Evolutionary conservation across 2,329 filamentous ascomycete genomes (phyloP).

Genomic region (Mycosphaerella sp.): DNA sequence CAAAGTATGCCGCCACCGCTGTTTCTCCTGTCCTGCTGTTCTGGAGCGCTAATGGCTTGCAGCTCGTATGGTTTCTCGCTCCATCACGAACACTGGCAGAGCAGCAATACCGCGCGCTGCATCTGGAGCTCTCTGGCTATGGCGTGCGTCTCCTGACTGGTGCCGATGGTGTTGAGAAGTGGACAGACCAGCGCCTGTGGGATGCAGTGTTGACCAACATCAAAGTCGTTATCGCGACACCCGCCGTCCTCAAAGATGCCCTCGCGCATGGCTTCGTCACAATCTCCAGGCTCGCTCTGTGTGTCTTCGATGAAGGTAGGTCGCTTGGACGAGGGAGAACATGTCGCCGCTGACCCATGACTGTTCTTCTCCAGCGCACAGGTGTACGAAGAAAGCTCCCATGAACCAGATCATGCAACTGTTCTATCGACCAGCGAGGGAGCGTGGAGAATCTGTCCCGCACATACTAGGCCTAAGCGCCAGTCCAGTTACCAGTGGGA

Average conservation of each 20-base stretch:
- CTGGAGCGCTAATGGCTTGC: neutral
- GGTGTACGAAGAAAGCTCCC: conserved; percentile 59
- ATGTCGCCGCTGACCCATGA: neutral
- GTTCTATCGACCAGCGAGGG: conserved; percentile 55
- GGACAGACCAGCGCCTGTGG: conserved; percentile 65
- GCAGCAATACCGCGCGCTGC: conserved; percentile 39
- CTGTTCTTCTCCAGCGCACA: conserved; percentile 55
- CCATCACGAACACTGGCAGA: conserved; percentile 43
- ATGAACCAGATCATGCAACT: conserved; percentile 66
- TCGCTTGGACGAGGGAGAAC: neutral
- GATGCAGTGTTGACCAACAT: conserved; percentile 57
- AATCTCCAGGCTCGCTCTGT: conserved; percentile 57
- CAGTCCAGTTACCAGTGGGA: conserved; percentile 63
- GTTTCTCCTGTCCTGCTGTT: neutral
- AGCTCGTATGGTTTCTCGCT: conserved; percentile 45
- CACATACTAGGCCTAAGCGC: conserved; percentile 73
- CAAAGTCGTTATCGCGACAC: conserved; percentile 70
- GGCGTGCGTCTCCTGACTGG: conserved; percentile 61
- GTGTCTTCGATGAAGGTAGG: conserved; percentile 78
- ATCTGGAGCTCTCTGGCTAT: conserved; percentile 40
- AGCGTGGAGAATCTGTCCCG: conserved; percentile 45
- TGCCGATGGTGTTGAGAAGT: conserved; percentile 63
- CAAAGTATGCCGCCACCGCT: conserved; percentile 30
- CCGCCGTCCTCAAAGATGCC: conserved; percentile 68
- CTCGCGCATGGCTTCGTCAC: conserved; percentile 67